A percentile compares a stretch with the other conserved stretches of the same genome.
Evolutionary conservation across 2,329 filamentous ascomycete genomes (phyloP).

Genomic region (Sphaerostilbella broomeana): DNA sequence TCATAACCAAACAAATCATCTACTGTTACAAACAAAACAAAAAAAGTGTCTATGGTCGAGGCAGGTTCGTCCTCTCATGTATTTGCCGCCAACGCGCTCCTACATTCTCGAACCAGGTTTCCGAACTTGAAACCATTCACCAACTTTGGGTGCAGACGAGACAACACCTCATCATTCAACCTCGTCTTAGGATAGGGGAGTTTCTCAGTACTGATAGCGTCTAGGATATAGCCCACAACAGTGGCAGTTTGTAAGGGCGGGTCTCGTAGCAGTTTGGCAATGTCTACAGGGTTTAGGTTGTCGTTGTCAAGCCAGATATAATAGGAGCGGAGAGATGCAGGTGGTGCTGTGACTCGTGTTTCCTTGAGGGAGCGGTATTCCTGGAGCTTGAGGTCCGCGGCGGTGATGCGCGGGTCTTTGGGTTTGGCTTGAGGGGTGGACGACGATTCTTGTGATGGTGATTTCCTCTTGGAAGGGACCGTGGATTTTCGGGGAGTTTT

Average conservation of each 20-base stretch:
- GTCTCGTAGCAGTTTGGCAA: slow-evolving; percentile 51
- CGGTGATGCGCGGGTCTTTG: slow-evolving; percentile 35
- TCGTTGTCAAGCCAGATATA: slow-evolving; percentile 55
- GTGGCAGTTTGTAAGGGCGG: slow-evolving; percentile 53
- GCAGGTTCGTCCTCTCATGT: slow-evolving; percentile 8
- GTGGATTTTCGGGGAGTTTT: slow-evolving; percentile 14
- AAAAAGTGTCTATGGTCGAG: too few relatives aligned
- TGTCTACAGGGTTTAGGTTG: slow-evolving; percentile 38
- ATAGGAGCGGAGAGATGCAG: slow-evolving; percentile 49
- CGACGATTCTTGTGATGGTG: neutral
- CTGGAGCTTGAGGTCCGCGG: slow-evolving; percentile 35
- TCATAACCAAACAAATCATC: too few relatives aligned
- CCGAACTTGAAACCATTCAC: slow-evolving; percentile 9
- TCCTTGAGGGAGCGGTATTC: slow-evolving; percentile 30
- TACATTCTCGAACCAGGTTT: slow-evolving; percentile 1
- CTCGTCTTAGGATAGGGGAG: slow-evolving; percentile 43
- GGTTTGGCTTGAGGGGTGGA: neutral
- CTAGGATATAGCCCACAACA: slow-evolving; percentile 53
- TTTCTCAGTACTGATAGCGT: slow-evolving; percentile 44
- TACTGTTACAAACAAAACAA: too few relatives aligned
- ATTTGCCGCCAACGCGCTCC: neutral
- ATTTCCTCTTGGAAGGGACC: neutral
- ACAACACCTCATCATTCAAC: slow-evolving; percentile 39
- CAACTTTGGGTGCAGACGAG: slow-evolving; percentile 22
- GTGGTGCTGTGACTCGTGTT: slow-evolving; percentile 18